Conservation (phyloP, 2,329 filamentous ascomycete genomes). For the Cladophialophora chaetospira region DNA sequence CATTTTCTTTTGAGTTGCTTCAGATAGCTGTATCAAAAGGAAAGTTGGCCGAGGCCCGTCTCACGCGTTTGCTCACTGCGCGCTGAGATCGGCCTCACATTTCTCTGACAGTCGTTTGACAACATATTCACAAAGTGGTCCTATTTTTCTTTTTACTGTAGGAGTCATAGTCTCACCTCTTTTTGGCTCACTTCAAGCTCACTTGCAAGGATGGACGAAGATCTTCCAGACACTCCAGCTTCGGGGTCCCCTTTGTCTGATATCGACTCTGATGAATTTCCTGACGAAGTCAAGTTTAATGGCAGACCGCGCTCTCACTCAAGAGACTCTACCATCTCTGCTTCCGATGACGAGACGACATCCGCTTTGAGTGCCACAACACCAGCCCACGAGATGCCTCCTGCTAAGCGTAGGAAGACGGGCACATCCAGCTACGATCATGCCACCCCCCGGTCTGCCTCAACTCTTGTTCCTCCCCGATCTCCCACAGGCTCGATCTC, state of each 20-base stretch:
- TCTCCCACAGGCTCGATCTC: slow-evolving; percentile 72
- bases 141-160: too few relatives aligned
- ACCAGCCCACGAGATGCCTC: slow-evolving; percentile 44
- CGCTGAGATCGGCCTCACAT: background rate
- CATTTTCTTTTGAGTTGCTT: too few relatives aligned
- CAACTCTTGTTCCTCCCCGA: slow-evolving; percentile 38
- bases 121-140: too few relatives aligned
- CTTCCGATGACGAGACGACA: slow-evolving; percentile 36
- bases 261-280: slow-evolving; percentile 64
- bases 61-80: background rate
- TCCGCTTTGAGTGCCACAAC: slow-evolving; percentile 30
- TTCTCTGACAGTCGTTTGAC: background rate
- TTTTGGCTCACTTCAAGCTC: background rate
- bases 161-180: too few relatives aligned
- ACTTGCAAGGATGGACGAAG: slow-evolving; percentile 14
- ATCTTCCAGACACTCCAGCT: slow-evolving; percentile 46
- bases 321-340: slow-evolving; percentile 37
- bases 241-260: slow-evolving; percentile 66
- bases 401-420: slow-evolving; percentile 53
- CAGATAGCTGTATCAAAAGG: background rate
- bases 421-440: slow-evolving; percentile 48
- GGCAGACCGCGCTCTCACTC: slow-evolving; percentile 50
- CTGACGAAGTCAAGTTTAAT: slow-evolving; percentile 59
- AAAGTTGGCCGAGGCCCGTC: background rate
- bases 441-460: slow-evolving; percentile 52